These are phyloP conservation scores for Elongisporangium undulatum DNA, from an alignment of 352 stramenopile species.

Conservation along the genomic window DNA sequence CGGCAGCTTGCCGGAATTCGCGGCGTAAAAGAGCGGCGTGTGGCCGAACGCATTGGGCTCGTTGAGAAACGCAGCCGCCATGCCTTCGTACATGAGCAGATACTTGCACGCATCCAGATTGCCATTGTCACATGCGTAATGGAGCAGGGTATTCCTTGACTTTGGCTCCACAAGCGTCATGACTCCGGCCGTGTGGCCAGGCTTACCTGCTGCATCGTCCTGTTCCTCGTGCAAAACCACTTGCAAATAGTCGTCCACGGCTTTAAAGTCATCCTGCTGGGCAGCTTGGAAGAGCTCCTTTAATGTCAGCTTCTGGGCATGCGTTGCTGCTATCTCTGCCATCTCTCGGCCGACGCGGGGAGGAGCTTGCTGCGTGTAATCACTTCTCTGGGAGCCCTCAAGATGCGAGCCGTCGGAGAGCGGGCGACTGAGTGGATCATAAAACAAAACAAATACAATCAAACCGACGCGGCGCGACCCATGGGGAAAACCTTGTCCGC, in stretches of 20 bases:
- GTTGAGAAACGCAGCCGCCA: constrained; percentile 58
- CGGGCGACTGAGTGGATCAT: not conserved
- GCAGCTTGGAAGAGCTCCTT: constrained; percentile 72
- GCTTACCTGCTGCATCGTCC: constrained; percentile 2
- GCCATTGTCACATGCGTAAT: constrained; percentile 80
- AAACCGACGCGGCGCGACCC: constrained; percentile 3
- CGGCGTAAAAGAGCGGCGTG: constrained; percentile 75
- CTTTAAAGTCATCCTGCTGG: constrained; percentile 61
- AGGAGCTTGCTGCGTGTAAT: not conserved
- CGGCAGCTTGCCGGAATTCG: constrained; percentile 62
- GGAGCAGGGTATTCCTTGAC: constrained; percentile 68
- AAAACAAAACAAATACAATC: not conserved
- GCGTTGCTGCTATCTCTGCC: not conserved
- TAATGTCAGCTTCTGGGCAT: constrained; percentile 24
- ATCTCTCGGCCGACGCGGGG: not conserved
- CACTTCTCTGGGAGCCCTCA: not conserved
- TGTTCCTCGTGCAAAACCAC: constrained; percentile 33
- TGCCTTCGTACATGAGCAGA: constrained; percentile 66
- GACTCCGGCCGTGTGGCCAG: constrained; percentile 13
- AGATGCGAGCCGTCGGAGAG: not conserved
- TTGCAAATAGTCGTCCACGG: constrained; percentile 55
- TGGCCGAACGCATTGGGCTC: constrained; percentile 73
- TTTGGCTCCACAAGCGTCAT: constrained; percentile 51
- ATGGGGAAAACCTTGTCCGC: constrained; percentile 1
- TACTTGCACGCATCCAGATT: constrained; percentile 83